phyloP scores from a whole-genome alignment of 176 grass and related monocot species.

The Lolium rigidum region DNA sequence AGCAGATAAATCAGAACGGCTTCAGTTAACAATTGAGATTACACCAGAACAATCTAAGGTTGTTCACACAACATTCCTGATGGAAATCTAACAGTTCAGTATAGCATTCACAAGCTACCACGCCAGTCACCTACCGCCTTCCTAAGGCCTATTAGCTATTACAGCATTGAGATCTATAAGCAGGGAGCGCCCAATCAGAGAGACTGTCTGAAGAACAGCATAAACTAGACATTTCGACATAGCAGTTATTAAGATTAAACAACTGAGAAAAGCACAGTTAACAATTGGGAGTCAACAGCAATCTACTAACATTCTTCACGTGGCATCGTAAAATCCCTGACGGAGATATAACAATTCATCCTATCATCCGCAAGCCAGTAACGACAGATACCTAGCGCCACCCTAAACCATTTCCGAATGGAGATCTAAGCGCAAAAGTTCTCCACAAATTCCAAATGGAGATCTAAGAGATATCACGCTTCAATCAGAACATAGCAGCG shows the following conservation, averaged over 20 bases:
- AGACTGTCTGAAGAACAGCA: background rate
- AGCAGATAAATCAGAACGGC: background rate
- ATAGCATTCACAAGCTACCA: background rate
- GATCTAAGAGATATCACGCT: background rate
- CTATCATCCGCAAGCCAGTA: background rate
- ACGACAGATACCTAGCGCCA: background rate
- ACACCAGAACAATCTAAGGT: background rate
- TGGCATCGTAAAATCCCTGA: background rate
- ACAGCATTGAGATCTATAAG: background rate
- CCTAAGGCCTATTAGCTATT: background rate
- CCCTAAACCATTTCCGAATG: background rate
- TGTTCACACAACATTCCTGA: background rate
- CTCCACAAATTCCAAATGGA: no score
- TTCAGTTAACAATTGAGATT: background rate
- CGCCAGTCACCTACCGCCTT: background rate
- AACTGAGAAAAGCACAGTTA: background rate
- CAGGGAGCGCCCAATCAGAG: background rate
- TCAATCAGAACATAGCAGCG: background rate
- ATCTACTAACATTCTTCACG: background rate
- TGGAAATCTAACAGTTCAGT: background rate
- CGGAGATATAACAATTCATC: background rate
- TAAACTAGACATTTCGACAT: background rate
- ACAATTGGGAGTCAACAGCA: background rate
- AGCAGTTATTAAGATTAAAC: background rate
- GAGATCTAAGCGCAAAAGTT: no score